Base-by-base conservation (phyloP, 23 red algal genomes). In the Gracilaria domingensis region DNA sequence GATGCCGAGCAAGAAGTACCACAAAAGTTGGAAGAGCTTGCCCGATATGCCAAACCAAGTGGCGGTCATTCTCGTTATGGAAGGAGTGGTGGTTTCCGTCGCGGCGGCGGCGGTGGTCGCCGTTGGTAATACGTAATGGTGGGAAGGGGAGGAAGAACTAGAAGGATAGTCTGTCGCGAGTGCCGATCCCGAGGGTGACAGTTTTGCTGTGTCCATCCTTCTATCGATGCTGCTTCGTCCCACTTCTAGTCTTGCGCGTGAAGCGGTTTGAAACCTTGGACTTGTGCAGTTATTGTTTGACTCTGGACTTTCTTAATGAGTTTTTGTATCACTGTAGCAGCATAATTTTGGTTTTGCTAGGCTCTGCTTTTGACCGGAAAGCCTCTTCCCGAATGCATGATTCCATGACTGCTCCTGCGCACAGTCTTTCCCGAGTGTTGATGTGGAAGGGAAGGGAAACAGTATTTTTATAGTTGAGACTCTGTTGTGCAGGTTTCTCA, bases 1-100 rank as follows among this genome's bases (percentile, higher is more conserved):
- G 93, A 98, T 35, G 89, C 97, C 44, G 85, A 89, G 3, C 93
- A 98, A 82, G 84, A 96, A 66, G 79, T 96, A 25, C 97, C 97
- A n/a, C 72, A 89, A 6, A 92, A 95, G 92, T 57, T 98, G 21
- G 70, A 88, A 57, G 83, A 95, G 54, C 23, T 86, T 61, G 28
- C 75, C 29, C 60, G 71, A 40, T 76, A 78, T 80, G 44, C 85
- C 8, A 58, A 73, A 48, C 38, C 61, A 28, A 78, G 60, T 39
- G 90, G 95, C 24, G 88, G 94, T 64, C 42, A 82, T 55, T 74
- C 83, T 59, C 65, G 93, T 24, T 95, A 95, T 70, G 81, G 87
- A 8, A 53, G 84, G 17, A 85, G 76, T 76, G 93, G 85, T 25
- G 62, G 79, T 51, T 60, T 54, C 38, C 86, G 94, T 80, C 59